Percentiles rank a stretch among this genome's conserved stretches.
Conservation (phyloP, 192 early-diverging fungal genomes). For the Obelidium mucronatum region DNA sequence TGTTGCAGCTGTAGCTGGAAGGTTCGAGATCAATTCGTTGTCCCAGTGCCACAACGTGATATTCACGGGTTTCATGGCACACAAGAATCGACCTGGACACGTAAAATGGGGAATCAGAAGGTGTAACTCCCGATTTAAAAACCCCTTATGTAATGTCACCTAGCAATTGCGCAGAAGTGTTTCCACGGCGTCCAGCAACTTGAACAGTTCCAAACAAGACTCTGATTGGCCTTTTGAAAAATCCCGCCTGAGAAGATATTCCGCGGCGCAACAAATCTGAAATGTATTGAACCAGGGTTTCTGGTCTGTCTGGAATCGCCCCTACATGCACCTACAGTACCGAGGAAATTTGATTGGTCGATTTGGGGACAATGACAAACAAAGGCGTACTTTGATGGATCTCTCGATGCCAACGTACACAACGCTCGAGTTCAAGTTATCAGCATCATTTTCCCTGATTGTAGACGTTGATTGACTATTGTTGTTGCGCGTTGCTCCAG, state of each 20-base stretch:
- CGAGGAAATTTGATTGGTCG: too few species aligned
- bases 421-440: constrained; percentile 15
- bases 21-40: constrained; percentile 32
- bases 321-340: constrained; percentile 31
- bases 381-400: constrained; percentile 20
- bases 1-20: constrained; percentile 12
- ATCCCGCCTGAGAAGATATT: not conserved
- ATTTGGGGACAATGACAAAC: too few species aligned
- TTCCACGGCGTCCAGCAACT: constrained; percentile 25
- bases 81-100: constrained; percentile 24
- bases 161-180: constrained; percentile 18
- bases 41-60: constrained; percentile 48
- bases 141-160: constrained; percentile 29
- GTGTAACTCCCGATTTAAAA: not conserved
- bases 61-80: constrained; percentile 23
- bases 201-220: constrained; percentile 45
- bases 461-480: not conserved
- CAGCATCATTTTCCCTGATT: not conserved
- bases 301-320: constrained; percentile 35
- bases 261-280: constrained; percentile 35
- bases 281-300: constrained; percentile 37
- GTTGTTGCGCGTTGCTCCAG: not conserved
- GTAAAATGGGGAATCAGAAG: not conserved
- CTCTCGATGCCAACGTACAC: constrained; percentile 30
- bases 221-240: constrained; percentile 3